Conservation (phyloP, 768 basidiomycete species). For the Mycena haematopus region DNA sequence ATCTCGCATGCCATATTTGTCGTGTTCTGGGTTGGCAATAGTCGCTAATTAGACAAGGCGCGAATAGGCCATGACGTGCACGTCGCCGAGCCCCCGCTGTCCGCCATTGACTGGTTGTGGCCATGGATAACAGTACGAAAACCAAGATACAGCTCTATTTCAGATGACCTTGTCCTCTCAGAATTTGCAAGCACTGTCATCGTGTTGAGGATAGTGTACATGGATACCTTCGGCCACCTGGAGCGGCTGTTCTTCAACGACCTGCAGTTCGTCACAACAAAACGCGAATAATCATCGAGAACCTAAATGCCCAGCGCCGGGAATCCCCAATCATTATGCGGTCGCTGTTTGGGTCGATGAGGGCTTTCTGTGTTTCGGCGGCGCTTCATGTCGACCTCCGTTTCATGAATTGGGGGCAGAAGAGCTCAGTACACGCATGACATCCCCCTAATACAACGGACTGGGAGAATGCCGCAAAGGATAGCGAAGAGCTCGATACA, state of each 20-base stretch:
- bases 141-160: too few relatives aligned
- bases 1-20: too few relatives aligned
- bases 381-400: background rate
- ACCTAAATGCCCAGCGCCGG: background rate
- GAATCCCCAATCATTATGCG: background rate
- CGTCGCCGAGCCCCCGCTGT: too few relatives aligned
- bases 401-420: background rate
- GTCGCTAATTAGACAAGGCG: too few relatives aligned
- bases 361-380: background rate
- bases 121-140: too few relatives aligned
- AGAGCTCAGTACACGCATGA: background rate
- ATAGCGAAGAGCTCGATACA: background rate
- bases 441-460: background rate
- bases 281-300: background rate
- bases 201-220: background rate
- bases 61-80: too few relatives aligned
- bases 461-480: background rate
- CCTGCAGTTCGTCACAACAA: background rate
- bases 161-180: too few relatives aligned
- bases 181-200: too few relatives aligned
- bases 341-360: background rate
- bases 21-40: too few relatives aligned
- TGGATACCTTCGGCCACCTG: background rate
- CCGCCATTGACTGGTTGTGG: too few relatives aligned
- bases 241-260: background rate